A percentile compares a stretch with the other conserved stretches of the same genome.
Evolutionary conservation across 805 yeast species (phyloP).

Genomic region (Saturnispora silvae): DNA sequence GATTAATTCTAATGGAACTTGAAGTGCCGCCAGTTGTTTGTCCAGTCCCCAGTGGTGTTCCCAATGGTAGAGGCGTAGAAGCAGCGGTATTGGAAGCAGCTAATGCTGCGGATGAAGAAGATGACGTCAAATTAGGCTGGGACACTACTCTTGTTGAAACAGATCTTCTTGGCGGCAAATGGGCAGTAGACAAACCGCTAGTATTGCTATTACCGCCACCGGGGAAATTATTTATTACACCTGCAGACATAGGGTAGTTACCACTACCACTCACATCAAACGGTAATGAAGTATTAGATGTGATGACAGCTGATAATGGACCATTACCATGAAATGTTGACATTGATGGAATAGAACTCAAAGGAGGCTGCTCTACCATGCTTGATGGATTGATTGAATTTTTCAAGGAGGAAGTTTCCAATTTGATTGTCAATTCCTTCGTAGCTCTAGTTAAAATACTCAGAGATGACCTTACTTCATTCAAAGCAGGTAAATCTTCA

Average conservation of each 20-base stretch:
- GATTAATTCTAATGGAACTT: no score
- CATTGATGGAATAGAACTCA: constrained; percentile 28
- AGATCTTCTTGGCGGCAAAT: no score
- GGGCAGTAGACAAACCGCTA: not conserved
- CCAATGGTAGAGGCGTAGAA: no score
- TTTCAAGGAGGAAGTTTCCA: constrained; percentile 53
- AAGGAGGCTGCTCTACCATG: constrained; percentile 25
- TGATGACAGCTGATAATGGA: constrained; percentile 9
- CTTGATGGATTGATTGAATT: constrained; percentile 16
- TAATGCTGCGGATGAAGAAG: no score
- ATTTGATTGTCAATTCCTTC: constrained; percentile 80
- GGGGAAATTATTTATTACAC: constrained; percentile 2
- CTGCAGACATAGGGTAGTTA: constrained; percentile 7
- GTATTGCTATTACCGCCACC: not conserved
- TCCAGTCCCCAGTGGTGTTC: no score
- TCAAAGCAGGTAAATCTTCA: constrained; percentile 68
- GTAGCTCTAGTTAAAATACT: constrained; percentile 79
- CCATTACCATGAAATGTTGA: constrained; percentile 21
- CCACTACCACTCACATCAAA: not conserved
- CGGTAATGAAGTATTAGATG: not conserved
- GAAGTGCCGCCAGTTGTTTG: no score
- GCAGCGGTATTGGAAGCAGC: no score
- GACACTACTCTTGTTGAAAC: constrained; percentile 3
- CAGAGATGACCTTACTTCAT: constrained; percentile 70
- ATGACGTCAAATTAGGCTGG: not conserved